Conservation (phyloP, 2,329 filamentous ascomycete genomes). For the Monilinia vaccinii-corymbosi region DNA sequence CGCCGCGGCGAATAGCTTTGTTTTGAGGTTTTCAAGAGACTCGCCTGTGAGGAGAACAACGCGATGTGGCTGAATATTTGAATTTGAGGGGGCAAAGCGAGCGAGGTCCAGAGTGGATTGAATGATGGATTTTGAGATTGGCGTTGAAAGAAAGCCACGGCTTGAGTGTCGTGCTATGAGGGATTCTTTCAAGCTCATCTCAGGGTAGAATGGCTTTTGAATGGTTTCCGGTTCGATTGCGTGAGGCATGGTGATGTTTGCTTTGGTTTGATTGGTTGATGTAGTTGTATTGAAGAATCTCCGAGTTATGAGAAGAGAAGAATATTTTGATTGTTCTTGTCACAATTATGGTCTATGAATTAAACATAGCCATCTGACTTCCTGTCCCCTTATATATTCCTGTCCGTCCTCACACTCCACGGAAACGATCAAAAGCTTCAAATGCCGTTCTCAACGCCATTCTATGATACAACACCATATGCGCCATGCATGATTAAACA, state of each 20-base stretch:
- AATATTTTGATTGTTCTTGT: neutral
- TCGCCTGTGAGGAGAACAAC: neutral
- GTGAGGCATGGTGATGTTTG: neutral
- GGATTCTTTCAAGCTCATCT: slow-evolving; percentile 1
- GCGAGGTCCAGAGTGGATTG: slow-evolving; percentile 5
- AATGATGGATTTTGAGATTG: slow-evolving; percentile 1
- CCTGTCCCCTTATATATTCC: neutral
- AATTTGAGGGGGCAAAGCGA: slow-evolving; percentile 6
- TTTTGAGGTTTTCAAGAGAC: neutral
- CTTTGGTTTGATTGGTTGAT: neutral
- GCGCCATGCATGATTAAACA: neutral
- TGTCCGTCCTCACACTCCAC: neutral
- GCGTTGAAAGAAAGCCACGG: neutral
- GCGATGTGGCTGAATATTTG: slow-evolving; percentile 5
- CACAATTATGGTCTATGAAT: neutral
- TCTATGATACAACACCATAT: neutral
- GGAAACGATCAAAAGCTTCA: neutral
- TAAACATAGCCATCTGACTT: neutral
- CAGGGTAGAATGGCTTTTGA: neutral
- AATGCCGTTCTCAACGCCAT: neutral
- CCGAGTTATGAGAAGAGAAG: neutral
- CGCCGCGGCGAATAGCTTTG: neutral
- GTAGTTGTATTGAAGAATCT: neutral
- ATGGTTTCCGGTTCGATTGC: neutral
- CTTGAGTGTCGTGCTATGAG: slow-evolving; percentile 1